Evolutionary conservation across 331 rosid genomes (phyloP).

Genomic region (Malus hybrid): DNA sequence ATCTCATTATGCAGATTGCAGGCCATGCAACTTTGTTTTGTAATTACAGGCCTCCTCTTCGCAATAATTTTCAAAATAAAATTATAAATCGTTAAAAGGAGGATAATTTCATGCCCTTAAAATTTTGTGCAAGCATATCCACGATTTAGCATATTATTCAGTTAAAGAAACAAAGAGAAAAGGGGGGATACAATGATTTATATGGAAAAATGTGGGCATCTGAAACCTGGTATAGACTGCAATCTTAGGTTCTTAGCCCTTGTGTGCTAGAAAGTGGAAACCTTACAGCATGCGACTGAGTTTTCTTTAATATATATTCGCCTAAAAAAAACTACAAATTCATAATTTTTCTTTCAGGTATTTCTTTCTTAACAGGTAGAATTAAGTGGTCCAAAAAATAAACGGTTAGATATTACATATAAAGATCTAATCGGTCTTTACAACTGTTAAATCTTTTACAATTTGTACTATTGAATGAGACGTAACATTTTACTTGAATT

Average conservation of each 20-base stretch:
- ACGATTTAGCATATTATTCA: neutral
- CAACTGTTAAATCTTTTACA: too few species aligned
- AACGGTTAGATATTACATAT: too few species aligned
- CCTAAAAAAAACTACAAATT: neutral
- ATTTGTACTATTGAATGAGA: rapidly evolving
- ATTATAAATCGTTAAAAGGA: neutral
- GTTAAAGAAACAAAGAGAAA: neutral
- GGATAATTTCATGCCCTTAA: neutral
- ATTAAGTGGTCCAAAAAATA: too few species aligned
- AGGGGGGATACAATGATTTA: neutral
- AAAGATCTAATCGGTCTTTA: too few species aligned
- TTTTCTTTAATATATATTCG: neutral
- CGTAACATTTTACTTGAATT: rapidly evolving
- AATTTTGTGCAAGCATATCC: neutral
- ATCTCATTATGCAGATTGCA: neutral
- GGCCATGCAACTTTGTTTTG: neutral
- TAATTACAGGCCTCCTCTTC: neutral
- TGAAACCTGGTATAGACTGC: neutral
- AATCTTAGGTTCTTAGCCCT: neutral
- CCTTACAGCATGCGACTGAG: neutral
- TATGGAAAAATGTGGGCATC: neutral
- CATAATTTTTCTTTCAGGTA: neutral
- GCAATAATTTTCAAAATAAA: neutral
- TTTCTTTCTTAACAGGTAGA: neutral
- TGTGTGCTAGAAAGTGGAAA: neutral